Base-by-base conservation (phyloP, 768 basidiomycete species). In the Rhizopogon vinicolor region DNA sequence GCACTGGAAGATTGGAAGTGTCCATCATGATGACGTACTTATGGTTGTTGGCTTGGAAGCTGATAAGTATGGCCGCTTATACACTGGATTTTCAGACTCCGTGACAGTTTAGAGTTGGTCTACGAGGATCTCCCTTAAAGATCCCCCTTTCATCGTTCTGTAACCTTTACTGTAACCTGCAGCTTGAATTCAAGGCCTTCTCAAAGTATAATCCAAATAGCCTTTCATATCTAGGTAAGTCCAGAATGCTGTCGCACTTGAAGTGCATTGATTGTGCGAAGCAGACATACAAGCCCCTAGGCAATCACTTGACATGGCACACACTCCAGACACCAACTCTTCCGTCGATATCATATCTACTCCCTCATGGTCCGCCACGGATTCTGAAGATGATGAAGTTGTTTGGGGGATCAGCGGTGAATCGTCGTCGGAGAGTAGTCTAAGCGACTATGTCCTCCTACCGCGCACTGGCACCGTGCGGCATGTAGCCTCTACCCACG, bases 401-500 rank as follows among this genome's bases (percentile, higher is more conserved):
- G 40, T 61, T 7, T 68, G 66, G 68, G 13, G 46, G 18, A 18
- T 35, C 7, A 53, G 46, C 45, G 19, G 19, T 7, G 44, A 53
- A 13, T 50, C n/a, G 14, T 53, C 41, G 2, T 53, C 52, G n/a
- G 52, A 51, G n/a, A 48, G 46, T 14, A 51, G 60, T 33, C 57
- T 63, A 43, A 43, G 53, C 12, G 68, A 71, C 25, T 71, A 59
- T 13, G 58, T 69, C n/a, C 22, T 69, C 19, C 58, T 71, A 0
- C 48, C 44, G 9, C 59, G 6, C 35, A 10, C 19, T 5, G 25
- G 25, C 25, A 25, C 25, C 4, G 25, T 4, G 31, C 31, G 31
- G 31, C 8, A 33, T 33, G 31, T 7, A 3, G 6, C 29, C 2
- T 18, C 7, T 5, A 8, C 33, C 13, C 5, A 57, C 41, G 60